Conservation (phyloP, 2,329 filamentous ascomycete species). For the Chrysosporium keratinophilum region DNA sequence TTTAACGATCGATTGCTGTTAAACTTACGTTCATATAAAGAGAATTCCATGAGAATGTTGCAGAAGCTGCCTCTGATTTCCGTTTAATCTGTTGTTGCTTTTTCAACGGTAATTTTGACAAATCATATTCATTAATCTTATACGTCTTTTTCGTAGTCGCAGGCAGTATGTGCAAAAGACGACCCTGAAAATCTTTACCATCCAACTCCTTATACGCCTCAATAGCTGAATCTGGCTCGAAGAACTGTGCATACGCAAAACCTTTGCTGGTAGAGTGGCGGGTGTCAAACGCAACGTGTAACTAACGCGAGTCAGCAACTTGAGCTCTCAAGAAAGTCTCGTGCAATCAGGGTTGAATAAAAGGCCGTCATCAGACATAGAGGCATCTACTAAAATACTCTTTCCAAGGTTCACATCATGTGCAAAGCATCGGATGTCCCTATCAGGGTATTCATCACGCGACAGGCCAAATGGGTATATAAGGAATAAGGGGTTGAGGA, state of each 20-base stretch:
- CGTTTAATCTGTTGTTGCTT: slow-evolving; percentile 86
- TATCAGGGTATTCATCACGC: slow-evolving; percentile 98
- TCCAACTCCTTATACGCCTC: slow-evolving; percentile 71
- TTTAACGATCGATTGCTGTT: slow-evolving; percentile 17
- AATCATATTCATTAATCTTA: slow-evolving; percentile 73
- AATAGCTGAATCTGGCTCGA: slow-evolving; percentile 60
- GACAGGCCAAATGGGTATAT: slow-evolving; percentile 13
- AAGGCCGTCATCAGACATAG: slow-evolving; percentile 58
- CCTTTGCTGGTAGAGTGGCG: slow-evolving; percentile 68
- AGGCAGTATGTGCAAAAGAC: slow-evolving; percentile 80
- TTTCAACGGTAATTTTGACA: slow-evolving; percentile 87
- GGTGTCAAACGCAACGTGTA: slow-evolving; percentile 70
- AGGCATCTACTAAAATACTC: slow-evolving; percentile 99
- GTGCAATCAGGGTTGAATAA: slow-evolving; percentile 21
- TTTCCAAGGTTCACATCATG: slow-evolving; percentile 79
- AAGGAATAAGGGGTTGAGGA: slow-evolving; percentile 15
- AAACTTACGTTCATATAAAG: slow-evolving; percentile 79
- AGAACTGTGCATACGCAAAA: slow-evolving; percentile 77
- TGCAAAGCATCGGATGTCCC: slow-evolving; percentile 98
- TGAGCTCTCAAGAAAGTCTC: slow-evolving; percentile 10
- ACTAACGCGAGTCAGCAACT: slow-evolving; percentile 42
- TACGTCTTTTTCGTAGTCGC: slow-evolving; percentile 71
- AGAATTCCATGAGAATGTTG: slow-evolving; percentile 95
- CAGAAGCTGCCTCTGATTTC: slow-evolving; percentile 66
- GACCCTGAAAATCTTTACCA: slow-evolving; percentile 80